Base-by-base conservation (phyloP, 2,329 filamentous ascomycete species). In the Penicillium thymicola region DNA sequence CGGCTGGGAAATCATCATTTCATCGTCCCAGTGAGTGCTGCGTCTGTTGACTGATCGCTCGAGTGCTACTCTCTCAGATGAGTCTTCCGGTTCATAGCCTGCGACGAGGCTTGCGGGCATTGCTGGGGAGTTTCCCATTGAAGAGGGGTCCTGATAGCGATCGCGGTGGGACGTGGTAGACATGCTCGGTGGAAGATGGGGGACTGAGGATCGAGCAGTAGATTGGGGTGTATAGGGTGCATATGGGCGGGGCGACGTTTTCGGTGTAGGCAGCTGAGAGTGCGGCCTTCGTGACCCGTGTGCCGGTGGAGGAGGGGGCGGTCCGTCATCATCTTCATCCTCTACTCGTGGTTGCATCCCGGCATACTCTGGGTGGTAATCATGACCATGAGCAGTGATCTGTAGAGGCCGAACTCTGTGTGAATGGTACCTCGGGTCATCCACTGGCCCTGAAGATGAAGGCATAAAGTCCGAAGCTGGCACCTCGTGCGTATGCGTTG, bases 321-420 rank as follows among this genome's bases (percentile, higher is more conserved):
- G 66, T 5, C 62, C 69, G 38, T 74, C 72, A 10, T 75, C 73
- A 10, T 73, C 69, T 58, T 75, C 77, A 65, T 79, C 77, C 59
- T 79, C 77, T 45, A 79, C 77, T 0, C 75, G 75, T 9, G 77
- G 75, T 56, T 79, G 77, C 77, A 79, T 78, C 7, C 74, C 72
- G 11, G 72, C 73, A 59, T 78, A 75, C 54, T 74, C 68, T 16
- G 67, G 62, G 52, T 73, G 71, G 51, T 74, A 75, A 40, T 61
- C 59, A 7, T 69, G 70, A 13, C 58, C 62, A 28, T 62, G 65
- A 43, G 59, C 54, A 5, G 61, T 51, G n/a, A 64, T 60, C 18
- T 67, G 70, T 21, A 67, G 59, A 10, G 65, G 62, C 25, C 64
- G 67, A 18, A 55, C 59, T 8, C 59, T 67, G 52, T 67, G 72